A percentile compares a stretch with the other conserved stretches of the same genome.
These are phyloP conservation scores for Podaxis pistillaris DNA, from an alignment of 768 basidiomycete genomes.

Conservation along the genomic window DNA sequence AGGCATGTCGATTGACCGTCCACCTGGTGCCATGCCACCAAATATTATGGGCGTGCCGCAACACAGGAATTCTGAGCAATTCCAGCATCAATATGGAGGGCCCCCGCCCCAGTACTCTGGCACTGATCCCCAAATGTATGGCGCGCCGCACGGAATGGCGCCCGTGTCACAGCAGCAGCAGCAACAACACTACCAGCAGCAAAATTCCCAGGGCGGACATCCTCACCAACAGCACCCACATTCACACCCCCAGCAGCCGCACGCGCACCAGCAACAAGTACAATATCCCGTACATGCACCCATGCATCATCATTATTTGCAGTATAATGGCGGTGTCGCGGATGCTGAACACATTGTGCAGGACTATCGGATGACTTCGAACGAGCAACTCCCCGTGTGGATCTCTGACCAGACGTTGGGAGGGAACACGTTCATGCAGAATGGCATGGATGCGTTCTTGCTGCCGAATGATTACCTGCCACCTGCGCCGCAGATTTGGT, in stretches of 20 bases:
- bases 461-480: conserved; percentile 75
- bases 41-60: conserved; percentile 29
- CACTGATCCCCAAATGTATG: conserved; percentile 30
- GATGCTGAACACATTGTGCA: conserved; percentile 74
- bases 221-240: conserved; percentile 13
- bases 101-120: conserved; percentile 29
- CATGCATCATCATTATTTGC: conserved; percentile 18
- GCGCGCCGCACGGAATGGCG: conserved; percentile 18
- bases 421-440: conserved; percentile 70
- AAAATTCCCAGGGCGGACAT: conserved; percentile 17
- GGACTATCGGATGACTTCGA: conserved; percentile 68
- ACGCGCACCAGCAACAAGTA: conserved; percentile 25
- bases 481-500: conserved; percentile 76
- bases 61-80: conserved; percentile 45
- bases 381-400: conserved; percentile 82
- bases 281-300: conserved; percentile 22
- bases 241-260: conserved; percentile 16
- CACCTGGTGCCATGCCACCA: conserved; percentile 22
- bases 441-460: conserved; percentile 85
- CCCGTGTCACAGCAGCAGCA: conserved; percentile 16
- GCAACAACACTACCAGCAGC: conserved; percentile 26
- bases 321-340: conserved; percentile 20
- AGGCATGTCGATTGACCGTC: conserved; percentile 44
- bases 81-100: conserved; percentile 58
- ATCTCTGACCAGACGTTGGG: conserved; percentile 82